phyloP scores from a whole-genome alignment of 169 alveolate genomes.

The Plasmodium gonderi region DNA sequence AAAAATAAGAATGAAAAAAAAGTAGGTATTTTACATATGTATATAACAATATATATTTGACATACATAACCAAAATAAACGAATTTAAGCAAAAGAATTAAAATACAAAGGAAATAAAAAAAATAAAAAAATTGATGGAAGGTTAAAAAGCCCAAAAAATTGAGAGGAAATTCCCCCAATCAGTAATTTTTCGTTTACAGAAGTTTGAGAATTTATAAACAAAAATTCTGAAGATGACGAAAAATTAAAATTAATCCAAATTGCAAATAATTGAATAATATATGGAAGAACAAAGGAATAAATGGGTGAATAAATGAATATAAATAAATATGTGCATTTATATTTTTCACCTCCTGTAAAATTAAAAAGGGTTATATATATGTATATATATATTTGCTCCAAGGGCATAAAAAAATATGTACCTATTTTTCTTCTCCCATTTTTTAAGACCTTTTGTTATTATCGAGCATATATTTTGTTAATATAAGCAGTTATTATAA shows the following conservation, averaged over 20 bases:
- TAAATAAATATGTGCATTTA: not conserved
- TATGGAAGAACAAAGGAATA: not conserved
- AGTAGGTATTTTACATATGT: not conserved
- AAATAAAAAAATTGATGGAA: not conserved
- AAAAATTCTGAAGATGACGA: not conserved
- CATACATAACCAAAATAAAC: not conserved
- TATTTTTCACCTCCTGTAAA: not conserved
- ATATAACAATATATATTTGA: not conserved
- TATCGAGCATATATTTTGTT: constrained; percentile 5
- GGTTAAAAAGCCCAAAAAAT: not conserved
- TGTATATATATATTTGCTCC: not conserved
- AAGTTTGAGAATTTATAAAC: not conserved
- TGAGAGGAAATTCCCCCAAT: not conserved
- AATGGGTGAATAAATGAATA: not conserved
- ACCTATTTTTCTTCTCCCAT: not conserved
- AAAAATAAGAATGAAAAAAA: not conserved
- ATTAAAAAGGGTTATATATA: not conserved
- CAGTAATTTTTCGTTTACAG: not conserved
- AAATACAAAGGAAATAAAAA: not conserved
- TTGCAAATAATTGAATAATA: not conserved
- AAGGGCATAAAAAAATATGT: not conserved
- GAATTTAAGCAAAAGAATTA: not conserved
- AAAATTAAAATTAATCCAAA: not conserved
- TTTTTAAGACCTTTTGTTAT: not conserved
- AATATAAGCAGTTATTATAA: not conserved